Base-by-base conservation (phyloP, 371 early-diverging fungal species). In the Mucor saturninus region DNA sequence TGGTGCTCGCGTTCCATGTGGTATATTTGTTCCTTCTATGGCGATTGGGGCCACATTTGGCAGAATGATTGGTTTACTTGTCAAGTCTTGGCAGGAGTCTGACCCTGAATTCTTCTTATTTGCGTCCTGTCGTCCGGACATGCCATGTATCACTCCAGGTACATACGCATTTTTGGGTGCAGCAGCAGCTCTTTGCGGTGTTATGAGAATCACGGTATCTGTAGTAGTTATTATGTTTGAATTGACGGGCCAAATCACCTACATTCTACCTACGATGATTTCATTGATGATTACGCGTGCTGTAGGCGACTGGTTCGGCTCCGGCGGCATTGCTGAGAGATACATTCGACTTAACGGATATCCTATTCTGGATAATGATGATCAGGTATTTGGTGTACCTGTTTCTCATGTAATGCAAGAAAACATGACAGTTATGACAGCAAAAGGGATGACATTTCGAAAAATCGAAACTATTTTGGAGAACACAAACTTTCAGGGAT, bases 181-280 rank as follows among this genome's bases (percentile, higher is more conserved):
- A 15, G 96, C 96, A 0, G 97, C 98, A 0, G 92, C 93, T 7
- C 77, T 98, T 50, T 89, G 89, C 62, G 88, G 88, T n/a, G 82
- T 88, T 7, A 89, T 87, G 84, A 72, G 86, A 40, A 76, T 89
- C 49, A 89, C 90, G 30, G 92, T 93, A 3, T 87, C 93, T 29
- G 87, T 94, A 21, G 93, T 93, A 0, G 96, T 98, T 3, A 95
- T 98, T 63, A 97, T 98, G 95, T 95, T 97, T 72, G 99, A 98
- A 71, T 76, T 98, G 46, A 98, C 99, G 0, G 97, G 97, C 7
- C 93, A 93, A 6, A 76, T 96, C 30, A 90, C 90, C 35, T 95
- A 94, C 64, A 91, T 96, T 53, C 80, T 98, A 40, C 98, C 98
- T 0, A 90, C 95, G 4, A 95, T 97, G 96, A 89, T 97, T 62